Evolutionary conservation across 2,329 filamentous ascomycete genomes (phyloP).

Genomic region (Colletotrichum sp.): DNA sequence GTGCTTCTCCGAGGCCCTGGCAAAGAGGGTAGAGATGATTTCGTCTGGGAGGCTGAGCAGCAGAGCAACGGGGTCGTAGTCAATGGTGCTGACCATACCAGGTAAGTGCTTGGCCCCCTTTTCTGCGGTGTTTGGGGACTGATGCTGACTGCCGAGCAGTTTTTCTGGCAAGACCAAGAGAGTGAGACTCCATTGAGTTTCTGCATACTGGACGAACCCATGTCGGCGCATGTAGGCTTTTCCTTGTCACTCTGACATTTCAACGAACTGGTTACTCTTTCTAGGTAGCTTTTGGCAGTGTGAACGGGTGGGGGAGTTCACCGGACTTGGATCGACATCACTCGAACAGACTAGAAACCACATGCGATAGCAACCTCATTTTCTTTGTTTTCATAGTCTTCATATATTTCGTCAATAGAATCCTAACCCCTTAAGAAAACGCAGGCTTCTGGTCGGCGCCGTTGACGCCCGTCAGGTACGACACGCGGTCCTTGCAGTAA

Average conservation of each 20-base stretch:
- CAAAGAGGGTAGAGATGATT: neutral
- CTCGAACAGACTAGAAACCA: neutral
- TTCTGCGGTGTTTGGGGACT: neutral
- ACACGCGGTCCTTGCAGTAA: conserved; percentile 54
- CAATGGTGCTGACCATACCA: neutral
- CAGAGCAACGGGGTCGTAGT: neutral
- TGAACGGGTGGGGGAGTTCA: neutral
- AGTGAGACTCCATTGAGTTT: neutral
- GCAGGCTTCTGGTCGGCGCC: conserved; percentile 52
- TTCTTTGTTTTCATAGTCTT: neutral
- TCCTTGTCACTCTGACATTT: neutral
- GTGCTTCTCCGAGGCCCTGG: conserved; percentile 7
- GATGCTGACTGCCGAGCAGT: neutral
- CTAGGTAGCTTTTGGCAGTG: neutral
- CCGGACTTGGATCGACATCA: neutral
- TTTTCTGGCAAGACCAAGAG: neutral
- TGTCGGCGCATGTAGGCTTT: neutral
- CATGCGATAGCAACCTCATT: neutral
- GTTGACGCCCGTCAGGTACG: conserved; percentile 44
- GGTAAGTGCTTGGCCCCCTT: neutral
- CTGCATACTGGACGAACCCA: neutral
- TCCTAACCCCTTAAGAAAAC: neutral
- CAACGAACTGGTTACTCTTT: neutral
- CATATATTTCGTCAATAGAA: neutral
- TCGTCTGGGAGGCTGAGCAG: neutral